Evolutionary conservation across 148 eudicot species (phyloP).

Genomic region (Limonium bicolor): DNA sequence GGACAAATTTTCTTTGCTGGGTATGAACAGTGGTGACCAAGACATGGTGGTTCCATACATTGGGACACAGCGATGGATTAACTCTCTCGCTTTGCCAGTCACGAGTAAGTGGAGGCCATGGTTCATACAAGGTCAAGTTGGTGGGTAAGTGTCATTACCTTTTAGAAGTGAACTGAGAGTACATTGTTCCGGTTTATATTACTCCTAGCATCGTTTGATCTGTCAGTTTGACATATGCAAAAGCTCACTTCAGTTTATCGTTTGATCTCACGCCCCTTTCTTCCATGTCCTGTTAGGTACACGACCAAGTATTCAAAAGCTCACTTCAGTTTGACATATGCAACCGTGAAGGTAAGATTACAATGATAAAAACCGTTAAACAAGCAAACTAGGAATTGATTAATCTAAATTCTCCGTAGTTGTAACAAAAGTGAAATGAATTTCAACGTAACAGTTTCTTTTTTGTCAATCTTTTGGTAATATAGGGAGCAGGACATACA

Average conservation of each 20-base stretch:
- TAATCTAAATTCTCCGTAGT: background rate
- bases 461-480: background rate
- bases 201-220: background rate
- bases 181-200: no score
- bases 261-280: background rate
- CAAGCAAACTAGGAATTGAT: background rate
- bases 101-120: constrained; percentile 16
- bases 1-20: background rate
- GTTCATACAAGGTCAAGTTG: constrained; percentile 17
- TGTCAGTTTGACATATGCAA: background rate
- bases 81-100: constrained; percentile 7
- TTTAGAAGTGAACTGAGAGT: no score
- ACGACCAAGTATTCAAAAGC: constrained; percentile 10
- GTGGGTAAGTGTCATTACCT: no score
- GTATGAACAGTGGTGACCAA: constrained; percentile 21
- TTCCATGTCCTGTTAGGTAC: constrained; percentile 9
- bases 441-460: background rate
- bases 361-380: background rate
- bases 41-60: constrained; percentile 9
- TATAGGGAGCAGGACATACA: constrained; percentile 47
- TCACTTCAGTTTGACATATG: constrained; percentile 18
- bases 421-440: background rate
- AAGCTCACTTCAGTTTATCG: background rate
- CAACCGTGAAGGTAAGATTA: constrained; percentile 23
- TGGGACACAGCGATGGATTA: constrained; percentile 8